Percentiles rank a stretch among this genome's conserved stretches.
Conservation (phyloP, 2,329 filamentous ascomycete genomes). For the Ceratocystis harringtonii region DNA sequence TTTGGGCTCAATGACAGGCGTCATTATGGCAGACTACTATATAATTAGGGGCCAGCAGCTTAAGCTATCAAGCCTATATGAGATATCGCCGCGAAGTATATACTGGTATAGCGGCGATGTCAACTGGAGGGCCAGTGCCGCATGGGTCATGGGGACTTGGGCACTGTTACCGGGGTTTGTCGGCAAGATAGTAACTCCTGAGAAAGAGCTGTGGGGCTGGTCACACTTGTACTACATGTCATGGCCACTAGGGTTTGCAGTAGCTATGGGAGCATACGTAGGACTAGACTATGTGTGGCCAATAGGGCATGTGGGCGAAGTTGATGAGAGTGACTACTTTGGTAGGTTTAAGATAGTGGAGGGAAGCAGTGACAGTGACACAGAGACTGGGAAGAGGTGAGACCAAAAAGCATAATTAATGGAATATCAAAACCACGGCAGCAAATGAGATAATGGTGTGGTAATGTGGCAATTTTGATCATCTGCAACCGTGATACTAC, state of each 20-base stretch:
- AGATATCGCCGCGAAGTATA: constrained; percentile 25
- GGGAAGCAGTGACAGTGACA: background rate
- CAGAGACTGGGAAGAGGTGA: background rate
- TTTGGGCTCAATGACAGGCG: constrained; percentile 28
- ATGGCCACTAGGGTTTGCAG: constrained; percentile 20
- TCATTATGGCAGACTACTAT: constrained; percentile 29
- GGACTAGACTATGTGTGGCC: constrained; percentile 19
- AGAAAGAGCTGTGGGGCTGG: constrained; percentile 20
- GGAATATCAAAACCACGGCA: too few relatives aligned
- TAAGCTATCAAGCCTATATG: constrained; percentile 30
- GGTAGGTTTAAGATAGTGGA: constrained; percentile 19
- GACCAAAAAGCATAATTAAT: background rate
- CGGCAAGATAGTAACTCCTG: constrained; percentile 19
- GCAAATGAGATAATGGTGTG: too few relatives aligned
- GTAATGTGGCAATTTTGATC: too few relatives aligned
- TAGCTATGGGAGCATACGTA: constrained; percentile 19
- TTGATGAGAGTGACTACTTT: constrained; percentile 22
- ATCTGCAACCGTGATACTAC: too few relatives aligned
- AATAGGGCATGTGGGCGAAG: constrained; percentile 17
- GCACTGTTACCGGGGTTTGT: constrained; percentile 31
- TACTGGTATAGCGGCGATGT: constrained; percentile 29
- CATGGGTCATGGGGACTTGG: constrained; percentile 29
- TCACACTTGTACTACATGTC: constrained; percentile 22
- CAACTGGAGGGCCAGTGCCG: constrained; percentile 29
- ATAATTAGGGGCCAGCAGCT: constrained; percentile 25